Evolutionary conservation across 805 yeast species (phyloP), one percentile per base, ranked within the genome.

Genomic region (Nakazawaea pomicola): DNA sequence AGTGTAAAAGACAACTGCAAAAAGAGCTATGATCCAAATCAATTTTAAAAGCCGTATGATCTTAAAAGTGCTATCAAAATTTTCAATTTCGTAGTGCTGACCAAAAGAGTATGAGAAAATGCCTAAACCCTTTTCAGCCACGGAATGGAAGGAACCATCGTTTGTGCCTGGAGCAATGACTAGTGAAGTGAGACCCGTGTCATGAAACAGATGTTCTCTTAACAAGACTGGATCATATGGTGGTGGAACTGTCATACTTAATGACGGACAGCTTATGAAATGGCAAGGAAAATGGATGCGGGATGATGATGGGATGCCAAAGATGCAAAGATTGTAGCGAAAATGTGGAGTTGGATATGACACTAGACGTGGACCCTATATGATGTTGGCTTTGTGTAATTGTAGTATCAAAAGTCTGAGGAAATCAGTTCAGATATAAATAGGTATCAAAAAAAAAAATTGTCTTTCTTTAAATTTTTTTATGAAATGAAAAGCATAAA

Each of bases 201-300:
- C 61, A 25, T 54, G 54, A 43, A 47, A 62, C 8, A 56, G 41
- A 40, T 62, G 67, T 46, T 62, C 67, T 39, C 65, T 51, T 15
- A 62, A 36, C 11, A 62, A 51, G 5, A 61, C 56, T 0, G 60
- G 41, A 40, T 62, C 65, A 46, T 55, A 50, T 15, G 55, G 50
- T 6, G 64, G 56, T 12, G 67, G 65, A 12, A 60, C 51, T 10
- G 57, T 51, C 64, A 60, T 60, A 5, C 21, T 29, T n/a, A n/a
- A n/a, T n/a, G n/a, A n/a, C n/a, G n/a, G n/a, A n/a, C n/a, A n/a
- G n/a, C 16, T 10, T 19, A 20, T 32, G 4, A 20, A 15, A 19
- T 32, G 15, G 10, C 16, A 19, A 19, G 29, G 16, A 28, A 12
- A 9, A 28, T 12, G 15, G 14, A 11, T 8, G 10, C 7, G 25